These are phyloP conservation scores for Hyaloscypha bicolor DNA, from an alignment of 495 filamentous ascomycete species.

Conservation along the genomic window DNA sequence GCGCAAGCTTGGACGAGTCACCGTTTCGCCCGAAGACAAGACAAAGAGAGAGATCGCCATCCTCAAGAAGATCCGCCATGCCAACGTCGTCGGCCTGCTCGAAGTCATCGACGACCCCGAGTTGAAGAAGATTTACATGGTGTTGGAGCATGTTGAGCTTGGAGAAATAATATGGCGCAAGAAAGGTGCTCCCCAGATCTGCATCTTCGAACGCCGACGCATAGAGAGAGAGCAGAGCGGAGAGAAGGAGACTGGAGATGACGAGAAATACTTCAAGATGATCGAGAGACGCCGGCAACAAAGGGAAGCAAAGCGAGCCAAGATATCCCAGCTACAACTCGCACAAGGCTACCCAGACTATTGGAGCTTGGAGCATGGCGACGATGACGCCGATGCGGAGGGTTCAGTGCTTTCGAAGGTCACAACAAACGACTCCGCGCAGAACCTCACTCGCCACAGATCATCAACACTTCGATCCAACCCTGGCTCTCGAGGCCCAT, in stretches of 20 bases:
- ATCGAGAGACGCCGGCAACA: conserved; percentile 57
- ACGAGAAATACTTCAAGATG: conserved; percentile 60
- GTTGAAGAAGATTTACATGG: conserved; percentile 96
- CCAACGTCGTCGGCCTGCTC: conserved; percentile 89
- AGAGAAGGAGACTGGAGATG: conserved; percentile 60
- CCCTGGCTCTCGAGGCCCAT: conserved; percentile 45
- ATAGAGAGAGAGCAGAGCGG: conserved; percentile 71
- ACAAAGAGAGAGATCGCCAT: conserved; percentile 98
- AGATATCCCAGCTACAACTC: conserved; percentile 33
- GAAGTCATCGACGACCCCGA: conserved; percentile 98
- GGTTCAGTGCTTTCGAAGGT: conserved; percentile 38
- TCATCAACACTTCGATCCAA: conserved; percentile 38
- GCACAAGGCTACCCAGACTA: conserved; percentile 53
- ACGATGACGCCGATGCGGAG: conserved; percentile 56
- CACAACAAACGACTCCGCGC: conserved; percentile 35
- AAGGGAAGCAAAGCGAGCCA: conserved; percentile 58
- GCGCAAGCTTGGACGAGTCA: conserved; percentile 78
- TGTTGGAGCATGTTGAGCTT: conserved; percentile 89
- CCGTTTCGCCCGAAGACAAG: conserved; percentile 76
- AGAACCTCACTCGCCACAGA: conserved; percentile 33
- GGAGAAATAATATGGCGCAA: conserved; percentile 94
- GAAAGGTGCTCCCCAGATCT: conserved; percentile 77
- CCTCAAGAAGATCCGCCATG: conserved; percentile 94
- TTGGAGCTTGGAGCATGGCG: conserved; percentile 85
- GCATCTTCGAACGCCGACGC: conserved; percentile 77